Evolutionary conservation across 75 land plant genomes (phyloP), one percentile per base, ranked within the genome.

Genomic region (Sequoiadendron giganteum): DNA sequence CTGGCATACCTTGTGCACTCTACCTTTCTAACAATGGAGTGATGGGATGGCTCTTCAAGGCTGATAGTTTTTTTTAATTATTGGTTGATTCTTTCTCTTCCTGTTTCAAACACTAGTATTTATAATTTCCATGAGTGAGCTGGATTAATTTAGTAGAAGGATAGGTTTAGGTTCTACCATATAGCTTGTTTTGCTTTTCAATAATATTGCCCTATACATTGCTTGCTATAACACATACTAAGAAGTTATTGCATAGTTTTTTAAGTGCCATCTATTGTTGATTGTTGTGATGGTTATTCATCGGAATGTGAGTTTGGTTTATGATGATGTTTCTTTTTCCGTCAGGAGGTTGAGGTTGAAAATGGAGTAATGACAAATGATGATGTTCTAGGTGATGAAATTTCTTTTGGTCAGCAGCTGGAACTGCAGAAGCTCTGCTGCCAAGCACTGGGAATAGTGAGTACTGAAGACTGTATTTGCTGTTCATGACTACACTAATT

Each of bases 371-470:
- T 98, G 94, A 95, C 99, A 81, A 98, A 95, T 93, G 99, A 98
- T 92, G 99, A 98, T 90, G 90, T 96, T 56, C 86, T 98, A 85
- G 99, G 99, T 15, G 99, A 98, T 93, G 92, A 90, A 43, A 96
- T 98, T 84, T 95, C 97, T 78, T 52, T 49, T 43, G 94, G 92
- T 48, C 97, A 97, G 90, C 94, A 96, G 88, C 58, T 84, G 19
- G 92, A 89, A 0, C 25, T 98, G 90, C 94, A 93, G 88, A 90
- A 80, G 47, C 84, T 88, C 42, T 97, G 99, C 88, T 94, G 87
- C 77, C 88, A 88, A 39, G 87, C 86, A 13, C 91, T 98, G 85
- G 91, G 88, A 52, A 25, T 82, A 82, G 84, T 82, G 84, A 82
- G 84, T 82, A 82, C 48, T 28, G 15, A 3, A 47, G 52, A 10